Base-by-base conservation (phyloP, 768 basidiomycete species). In the Lactarius pseudohatsudake region DNA sequence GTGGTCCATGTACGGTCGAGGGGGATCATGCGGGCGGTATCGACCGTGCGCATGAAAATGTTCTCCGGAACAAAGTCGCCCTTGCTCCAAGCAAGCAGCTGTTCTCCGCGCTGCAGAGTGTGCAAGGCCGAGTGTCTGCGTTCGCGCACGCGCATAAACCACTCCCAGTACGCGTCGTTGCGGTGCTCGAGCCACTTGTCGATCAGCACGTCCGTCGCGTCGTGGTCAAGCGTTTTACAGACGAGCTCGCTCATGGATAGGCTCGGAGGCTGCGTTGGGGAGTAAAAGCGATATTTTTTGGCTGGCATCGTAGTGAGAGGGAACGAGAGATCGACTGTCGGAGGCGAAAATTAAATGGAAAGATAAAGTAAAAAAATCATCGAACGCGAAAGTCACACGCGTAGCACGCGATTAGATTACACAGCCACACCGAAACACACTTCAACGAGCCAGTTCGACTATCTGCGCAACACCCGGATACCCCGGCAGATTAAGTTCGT, bases 401-500 rank as follows among this genome's bases (percentile, higher is more conserved):
- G 11, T 38, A 38, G 36, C 9, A 22, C 15, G 11, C 20, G 56
- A 57, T 57, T 34, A 57, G 30, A 57, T 57, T 53, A 50, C n/a
- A n/a, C 22, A 15, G 22, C 26, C 47, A 22, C 47, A 16, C 15
- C 38, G 15, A 40, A 40, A 40, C 38, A 40, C 38, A 40, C 13
- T 4, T 16, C 15, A 40, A 40, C 11, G 32, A 32, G 32, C 70
- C 26, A 96, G 78, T 72, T 98, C 94, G 15, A 97, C 92, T 55
- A 97, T 90, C 76, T 96, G 96, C 22, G 87, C 85, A 26, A 79
- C 81, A 0, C 87, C 92, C 30, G 87, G 87, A 77, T 98, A 98
- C 43, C 81, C 76, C 0, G 95, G 95, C 26, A 98, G 77, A 73
- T 96, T 88, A 47, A 98, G 82, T 65, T 85, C 75, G 73, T 83